Evolutionary conservation across 148 eudicot genomes (phyloP), one percentile per base, ranked within the genome.

Genomic region (Talinum fruticosum): DNA sequence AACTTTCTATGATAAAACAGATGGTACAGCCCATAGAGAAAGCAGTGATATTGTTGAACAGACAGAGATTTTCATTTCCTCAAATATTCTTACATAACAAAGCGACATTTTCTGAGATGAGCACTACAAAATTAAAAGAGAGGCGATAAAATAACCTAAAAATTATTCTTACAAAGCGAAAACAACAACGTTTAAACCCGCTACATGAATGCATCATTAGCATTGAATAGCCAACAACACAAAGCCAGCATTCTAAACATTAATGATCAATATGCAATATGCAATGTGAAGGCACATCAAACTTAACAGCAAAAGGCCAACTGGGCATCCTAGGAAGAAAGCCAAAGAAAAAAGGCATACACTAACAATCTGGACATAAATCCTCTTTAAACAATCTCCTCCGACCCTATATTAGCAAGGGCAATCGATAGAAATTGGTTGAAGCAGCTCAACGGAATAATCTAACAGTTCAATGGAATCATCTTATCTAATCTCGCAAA

Each of bases 21-120:
- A 24, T 18, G 10, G 21, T 69, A 53, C 37, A n/a, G 47, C 72
- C 34, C 79, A 38, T 47, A 78, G 21, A 24, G 2, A n/a, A 77
- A 67, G 24, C 66, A 77, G 1, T 26, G 49, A 36, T 18, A 21
- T 14, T 23, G 18, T 51, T 51, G 3, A 15, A 51, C 57, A 51
- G 18, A 16, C 57, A 19, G n/a, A n/a, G n/a, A n/a, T n/a, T 51
- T 51, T 51, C 18, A 21, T 16, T 51, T 51, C 57, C 3, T 51
- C n/a, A 51, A 49, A 51, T 51, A 51, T 51, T 19, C 18, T 16
- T 51, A 51, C 57, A 51, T 19, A 51, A 51, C 23, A 51, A 51
- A 16, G 57, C 18, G 21, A 4, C 16, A 19, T 18, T 15, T 5
- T 2, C 57, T 2, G 0, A 16, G 23, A 51, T 19, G 57, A 19